These are phyloP conservation scores for Suillus luteus DNA, from an alignment of 768 basidiomycete genomes.

Conservation along the genomic window DNA sequence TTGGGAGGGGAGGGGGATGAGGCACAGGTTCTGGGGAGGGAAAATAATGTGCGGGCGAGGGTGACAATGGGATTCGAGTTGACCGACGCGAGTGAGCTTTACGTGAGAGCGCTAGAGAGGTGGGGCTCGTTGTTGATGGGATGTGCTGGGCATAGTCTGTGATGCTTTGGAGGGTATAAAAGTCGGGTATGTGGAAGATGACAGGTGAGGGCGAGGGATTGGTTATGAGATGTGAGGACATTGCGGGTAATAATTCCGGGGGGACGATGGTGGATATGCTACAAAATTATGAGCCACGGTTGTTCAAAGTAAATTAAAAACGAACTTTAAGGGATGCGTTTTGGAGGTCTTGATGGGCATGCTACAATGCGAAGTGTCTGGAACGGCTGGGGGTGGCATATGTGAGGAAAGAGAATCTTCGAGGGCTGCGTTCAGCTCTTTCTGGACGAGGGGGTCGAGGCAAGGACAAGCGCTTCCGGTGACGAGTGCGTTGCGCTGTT, in stretches of 20 bases:
- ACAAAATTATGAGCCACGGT: slow-evolving; percentile 3
- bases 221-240: slow-evolving; percentile 39
- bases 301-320: slow-evolving; percentile 9
- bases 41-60: slow-evolving; percentile 23
- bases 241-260: slow-evolving; percentile 44
- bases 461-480: slow-evolving; percentile 13
- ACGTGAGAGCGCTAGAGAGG: slow-evolving; percentile 18
- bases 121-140: slow-evolving; percentile 41
- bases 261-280: slow-evolving; percentile 63
- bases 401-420: slow-evolving; percentile 40
- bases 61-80: slow-evolving; percentile 32
- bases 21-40: slow-evolving; percentile 22
- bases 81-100: slow-evolving; percentile 42
- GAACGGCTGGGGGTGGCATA: slow-evolving; percentile 23
- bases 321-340: slow-evolving; percentile 83
- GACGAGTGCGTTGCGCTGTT: slow-evolving; percentile 27
- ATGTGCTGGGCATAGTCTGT: slow-evolving; percentile 45
- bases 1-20: slow-evolving; percentile 18
- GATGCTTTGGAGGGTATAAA: slow-evolving; percentile 36
- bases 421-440: slow-evolving; percentile 57
- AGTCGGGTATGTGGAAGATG: slow-evolving; percentile 38
- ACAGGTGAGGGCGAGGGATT: slow-evolving; percentile 26
- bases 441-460: slow-evolving; percentile 38
- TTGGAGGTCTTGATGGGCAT: slow-evolving; percentile 65
- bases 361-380: neutral